Evolutionary conservation across 257 asterid genomes (phyloP), one percentile per base, ranked within the genome.

Genomic region (Capsicum chinense): DNA sequence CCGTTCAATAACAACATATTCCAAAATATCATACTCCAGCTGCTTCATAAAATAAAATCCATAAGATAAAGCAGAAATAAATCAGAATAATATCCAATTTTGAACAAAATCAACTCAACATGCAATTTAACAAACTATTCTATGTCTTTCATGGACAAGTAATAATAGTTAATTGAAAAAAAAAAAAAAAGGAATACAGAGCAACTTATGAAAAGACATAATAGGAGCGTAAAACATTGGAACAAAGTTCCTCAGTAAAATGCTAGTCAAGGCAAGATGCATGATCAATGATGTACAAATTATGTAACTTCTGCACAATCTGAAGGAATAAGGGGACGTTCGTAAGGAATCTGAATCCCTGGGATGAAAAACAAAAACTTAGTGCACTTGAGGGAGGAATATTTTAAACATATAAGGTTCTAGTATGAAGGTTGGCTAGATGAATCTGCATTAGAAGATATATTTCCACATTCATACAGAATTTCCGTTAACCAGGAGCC

Each of bases 1-100:
- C 67, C 99, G 98, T 87, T 97, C 99, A 78, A 97, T 92, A 83
- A 97, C 99, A 83, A 97, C 99, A 87, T 93, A 97, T 91, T 95
- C 99, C 95, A 97, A 87, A 83, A 97, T 93, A 85, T 97, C 99
- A 90, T 95, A 97, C 93, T 97, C 99, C 70, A 97, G 93, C 99
- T 97, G 97, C 90, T 67, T 85, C 86, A 79, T 80, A 64, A 80
- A 58, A 80, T 59, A 86, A 80, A 82, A 81, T 50, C 81, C 79
- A n/a, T 82, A 78, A 84, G 58, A 67, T 57, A 80, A 68, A 58
- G 48, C 44, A 57, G 13, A 83, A 83, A 78, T 12, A 63, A 82
- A 76, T 54, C 56, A 14, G 9, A 85, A 50, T 13, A 82, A 7
- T 26, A 54, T 78, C 64, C 13, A 54, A 37, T 54, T 8, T 14